phyloP scores from a whole-genome alignment of 2,329 filamentous ascomycete genomes.

The Bipolaris zeicola region DNA sequence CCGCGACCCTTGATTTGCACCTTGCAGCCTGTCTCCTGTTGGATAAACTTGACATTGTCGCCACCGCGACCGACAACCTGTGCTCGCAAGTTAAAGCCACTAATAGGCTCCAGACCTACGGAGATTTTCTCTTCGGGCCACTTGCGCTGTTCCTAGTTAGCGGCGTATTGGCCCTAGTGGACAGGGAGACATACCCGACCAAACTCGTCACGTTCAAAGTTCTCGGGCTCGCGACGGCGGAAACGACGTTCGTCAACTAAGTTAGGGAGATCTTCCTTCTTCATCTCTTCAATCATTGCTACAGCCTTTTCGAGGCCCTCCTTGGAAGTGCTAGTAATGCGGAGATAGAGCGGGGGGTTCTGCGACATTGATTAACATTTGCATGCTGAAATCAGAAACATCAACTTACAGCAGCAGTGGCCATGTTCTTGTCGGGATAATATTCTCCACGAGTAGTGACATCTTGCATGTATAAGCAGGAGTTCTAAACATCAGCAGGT shows the following conservation, averaged over 20 bases:
- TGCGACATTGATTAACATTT: conserved; percentile 46
- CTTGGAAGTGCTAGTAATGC: conserved; percentile 91
- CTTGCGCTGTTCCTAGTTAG: conserved; percentile 72
- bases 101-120: conserved; percentile 86
- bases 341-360: conserved; percentile 93
- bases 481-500: conserved; percentile 64
- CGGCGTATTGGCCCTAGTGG: background rate
- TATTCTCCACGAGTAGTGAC: conserved; percentile 97
- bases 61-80: conserved; percentile 95
- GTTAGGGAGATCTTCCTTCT: conserved; percentile 94
- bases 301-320: conserved; percentile 90
- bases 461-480: conserved; percentile 78
- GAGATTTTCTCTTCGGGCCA: conserved; percentile 97
- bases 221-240: conserved; percentile 78
- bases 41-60: conserved; percentile 97
- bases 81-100: conserved; percentile 92
- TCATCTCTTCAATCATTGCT: conserved; percentile 87
- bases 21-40: conserved; percentile 90
- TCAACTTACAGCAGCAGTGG: conserved; percentile 76
- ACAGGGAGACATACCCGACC: conserved; percentile 69
- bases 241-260: conserved; percentile 94
- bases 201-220: conserved; percentile 86
- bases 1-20: conserved; percentile 98
- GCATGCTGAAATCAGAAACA: background rate
- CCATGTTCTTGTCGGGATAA: conserved; percentile 97